Evolutionary conservation across 768 basidiomycete genomes (phyloP), one percentile per base, ranked within the genome.

Genomic region (Pleurotus pulmonarius): DNA sequence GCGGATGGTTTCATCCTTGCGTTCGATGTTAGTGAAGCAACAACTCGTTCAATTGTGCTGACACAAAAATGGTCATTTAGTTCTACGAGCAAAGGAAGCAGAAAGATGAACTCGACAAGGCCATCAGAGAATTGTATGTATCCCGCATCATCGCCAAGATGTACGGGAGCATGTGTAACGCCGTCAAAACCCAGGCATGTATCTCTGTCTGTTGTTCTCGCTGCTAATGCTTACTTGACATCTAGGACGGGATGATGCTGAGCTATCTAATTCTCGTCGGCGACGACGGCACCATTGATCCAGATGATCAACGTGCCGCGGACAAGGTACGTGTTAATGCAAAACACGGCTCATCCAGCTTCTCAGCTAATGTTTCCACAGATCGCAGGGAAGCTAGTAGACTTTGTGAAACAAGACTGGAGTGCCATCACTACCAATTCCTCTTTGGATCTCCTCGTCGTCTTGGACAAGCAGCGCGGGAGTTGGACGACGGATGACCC

Each of bases 1-100:
- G 55, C 55, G 29, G 55, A 56, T 40, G 55, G 34, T 8, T 56
- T 56, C n/a, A 56, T 56, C 44, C 43, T 56, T 46, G 55, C 55
- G 12, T 56, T 56, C 41, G 55, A 46, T 9, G 45, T 56, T 18
- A 46, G 55, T 29, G 18, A 15, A 29, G 6, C 44, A 16, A 11
- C 22, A 18, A 20, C 13, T 7, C 39, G 2, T 4, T 5, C 3
- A 12, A 6, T 11, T 26, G 5, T n/a, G n/a, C 8, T 44, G 39
- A 29, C 45, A 18, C n/a, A 46, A 8, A n/a, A n/a, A 9, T 15
- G 1, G 9, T 34, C n/a, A 5, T 13, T 13, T 18, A 56, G 55
- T 40, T 56, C 12, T 56, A 56, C 26, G 55, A 46, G 26, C 45
- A 56, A 22, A 48, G 34, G 46, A 34, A 56, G 26, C 55, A 56